A percentile compares a stretch with the other conserved stretches of the same genome.
These are phyloP conservation scores for Penicillium soppii DNA, from an alignment of 495 filamentous ascomycete species.

Conservation along the genomic window DNA sequence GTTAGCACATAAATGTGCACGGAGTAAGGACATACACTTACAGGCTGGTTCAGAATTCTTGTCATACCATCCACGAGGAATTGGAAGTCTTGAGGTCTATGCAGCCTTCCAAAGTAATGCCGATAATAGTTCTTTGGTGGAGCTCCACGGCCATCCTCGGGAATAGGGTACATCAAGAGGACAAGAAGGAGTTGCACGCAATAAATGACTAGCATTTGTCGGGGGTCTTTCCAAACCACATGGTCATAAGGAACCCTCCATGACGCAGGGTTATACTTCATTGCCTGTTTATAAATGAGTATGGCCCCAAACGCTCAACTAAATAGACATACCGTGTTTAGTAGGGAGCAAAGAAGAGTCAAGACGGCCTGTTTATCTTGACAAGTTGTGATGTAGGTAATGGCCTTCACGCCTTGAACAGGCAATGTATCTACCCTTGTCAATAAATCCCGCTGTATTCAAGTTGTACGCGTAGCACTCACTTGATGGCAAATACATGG, in stretches of 20 bases:
- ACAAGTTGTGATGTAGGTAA: slow-evolving; percentile 86
- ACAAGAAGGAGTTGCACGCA: slow-evolving; percentile 88
- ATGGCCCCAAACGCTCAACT: background rate
- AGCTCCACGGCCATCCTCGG: slow-evolving; percentile 62
- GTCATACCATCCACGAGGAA: slow-evolving; percentile 97
- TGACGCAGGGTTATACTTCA: slow-evolving; percentile 94
- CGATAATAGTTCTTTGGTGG: slow-evolving; percentile 87
- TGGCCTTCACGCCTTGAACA: slow-evolving; percentile 78
- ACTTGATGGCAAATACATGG: slow-evolving; percentile 88
- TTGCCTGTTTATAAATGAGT: slow-evolving; percentile 54
- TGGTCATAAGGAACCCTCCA: slow-evolving; percentile 97
- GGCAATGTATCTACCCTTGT: slow-evolving; percentile 63
- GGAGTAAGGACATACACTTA: slow-evolving; percentile 20
- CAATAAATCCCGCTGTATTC: slow-evolving; percentile 7
- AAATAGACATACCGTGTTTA: slow-evolving; percentile 79
- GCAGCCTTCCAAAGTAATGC: slow-evolving; percentile 86
- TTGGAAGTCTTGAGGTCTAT: slow-evolving; percentile 95
- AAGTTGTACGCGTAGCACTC: slow-evolving; percentile 20
- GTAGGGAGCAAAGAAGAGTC: slow-evolving; percentile 82
- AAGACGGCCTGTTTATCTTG: slow-evolving; percentile 90
- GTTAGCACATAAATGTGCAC: background rate
- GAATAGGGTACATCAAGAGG: slow-evolving; percentile 85
- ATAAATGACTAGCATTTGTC: slow-evolving; percentile 87
- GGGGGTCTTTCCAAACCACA: slow-evolving; percentile 90
- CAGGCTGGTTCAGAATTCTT: slow-evolving; percentile 86